Evolutionary conservation across 768 basidiomycete genomes (phyloP).

Genomic region (Mycena vulgaris): DNA sequence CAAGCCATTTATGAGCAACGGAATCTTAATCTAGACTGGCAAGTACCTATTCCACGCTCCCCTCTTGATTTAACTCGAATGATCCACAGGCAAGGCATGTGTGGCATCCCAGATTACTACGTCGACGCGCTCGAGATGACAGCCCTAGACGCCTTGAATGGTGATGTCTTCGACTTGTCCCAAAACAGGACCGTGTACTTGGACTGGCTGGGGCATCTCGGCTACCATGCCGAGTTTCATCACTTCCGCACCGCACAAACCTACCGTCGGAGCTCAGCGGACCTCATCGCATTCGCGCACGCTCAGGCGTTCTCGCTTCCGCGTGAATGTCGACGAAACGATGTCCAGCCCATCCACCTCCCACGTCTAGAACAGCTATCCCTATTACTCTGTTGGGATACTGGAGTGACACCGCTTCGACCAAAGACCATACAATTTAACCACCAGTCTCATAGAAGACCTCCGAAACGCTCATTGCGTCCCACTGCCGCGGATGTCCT

Average conservation of each 20-base stretch:
- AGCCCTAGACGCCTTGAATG: conserved; percentile 20
- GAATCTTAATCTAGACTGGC: conserved; percentile 24
- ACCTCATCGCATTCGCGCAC: conserved; percentile 20
- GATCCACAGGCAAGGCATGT: conserved; percentile 19
- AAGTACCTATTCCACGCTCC: not conserved
- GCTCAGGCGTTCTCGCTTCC: conserved; percentile 26
- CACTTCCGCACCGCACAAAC: conserved; percentile 3
- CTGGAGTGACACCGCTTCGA: conserved; percentile 7
- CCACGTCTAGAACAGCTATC: conserved; percentile 7
- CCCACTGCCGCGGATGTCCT: conserved; percentile 28
- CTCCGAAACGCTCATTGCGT: not conserved
- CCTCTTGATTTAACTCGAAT: not conserved
- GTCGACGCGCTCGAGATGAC: conserved; percentile 22
- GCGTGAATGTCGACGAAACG: not conserved
- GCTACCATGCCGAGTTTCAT: conserved; percentile 22
- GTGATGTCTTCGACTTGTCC: conserved; percentile 30
- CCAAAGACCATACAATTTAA: not conserved
- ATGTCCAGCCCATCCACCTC: conserved; percentile 19
- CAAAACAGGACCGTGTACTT: conserved; percentile 18
- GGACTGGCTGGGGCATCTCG: conserved; percentile 27
- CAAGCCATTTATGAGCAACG: conserved; percentile 27
- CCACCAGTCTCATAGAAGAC: not conserved
- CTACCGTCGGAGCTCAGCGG: conserved; percentile 26
- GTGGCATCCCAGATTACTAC: conserved; percentile 19
- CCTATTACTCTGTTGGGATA: conserved; percentile 17